phyloP scores from a whole-genome alignment of 139 green algal species.

The Micractinium conductrix region DNA sequence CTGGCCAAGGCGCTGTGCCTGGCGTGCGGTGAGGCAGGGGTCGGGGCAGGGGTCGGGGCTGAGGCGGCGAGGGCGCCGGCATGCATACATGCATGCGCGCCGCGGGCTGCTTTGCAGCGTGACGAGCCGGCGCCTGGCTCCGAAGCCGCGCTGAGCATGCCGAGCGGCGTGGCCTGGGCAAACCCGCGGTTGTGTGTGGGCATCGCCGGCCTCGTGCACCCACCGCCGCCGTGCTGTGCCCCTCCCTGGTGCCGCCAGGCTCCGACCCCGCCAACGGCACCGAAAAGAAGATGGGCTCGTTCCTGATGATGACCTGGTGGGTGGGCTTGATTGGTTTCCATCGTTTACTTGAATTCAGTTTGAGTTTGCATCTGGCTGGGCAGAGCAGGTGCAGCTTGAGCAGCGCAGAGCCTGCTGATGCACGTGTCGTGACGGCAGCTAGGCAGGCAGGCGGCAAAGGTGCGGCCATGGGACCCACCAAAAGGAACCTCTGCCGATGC shows the following conservation, averaged over 20 bases:
- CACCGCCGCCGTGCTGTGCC: neutral
- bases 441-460: too few relatives aligned
- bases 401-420: too few relatives aligned
- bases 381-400: too few relatives aligned
- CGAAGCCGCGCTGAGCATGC: neutral
- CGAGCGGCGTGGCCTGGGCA: neutral
- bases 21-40: slow-evolving; percentile 77
- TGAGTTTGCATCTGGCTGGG: too few relatives aligned
- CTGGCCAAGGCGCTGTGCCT: slow-evolving; percentile 97
- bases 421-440: too few relatives aligned
- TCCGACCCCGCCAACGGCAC: slow-evolving; percentile 92
- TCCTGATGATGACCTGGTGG: slow-evolving; percentile 98
- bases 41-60: neutral
- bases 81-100: neutral
- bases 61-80: neutral
- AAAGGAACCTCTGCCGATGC: too few relatives aligned
- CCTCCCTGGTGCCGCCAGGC: neutral
- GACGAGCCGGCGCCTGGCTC: neutral
- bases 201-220: neutral
- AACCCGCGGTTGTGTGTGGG: neutral
- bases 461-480: too few relatives aligned
- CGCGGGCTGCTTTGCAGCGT: neutral
- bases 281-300: slow-evolving; percentile 95
- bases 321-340: too few relatives aligned
- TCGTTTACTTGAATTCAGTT: too few relatives aligned